Evolutionary conservation across 2,329 filamentous ascomycete genomes (phyloP), one percentile per base, ranked within the genome.

Genomic region (Botryosphaeria dothidea): DNA sequence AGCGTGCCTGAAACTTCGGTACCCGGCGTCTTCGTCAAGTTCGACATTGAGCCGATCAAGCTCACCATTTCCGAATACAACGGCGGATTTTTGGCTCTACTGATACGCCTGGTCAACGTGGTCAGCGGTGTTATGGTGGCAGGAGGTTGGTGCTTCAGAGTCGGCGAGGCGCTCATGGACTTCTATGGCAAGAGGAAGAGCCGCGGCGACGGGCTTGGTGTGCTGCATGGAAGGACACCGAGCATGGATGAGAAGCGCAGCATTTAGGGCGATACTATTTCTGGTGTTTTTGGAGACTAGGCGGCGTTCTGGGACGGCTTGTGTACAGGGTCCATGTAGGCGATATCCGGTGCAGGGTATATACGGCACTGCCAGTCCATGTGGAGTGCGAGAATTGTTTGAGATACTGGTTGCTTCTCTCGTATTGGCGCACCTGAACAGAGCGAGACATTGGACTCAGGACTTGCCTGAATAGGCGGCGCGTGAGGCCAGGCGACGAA

Each of bases 11-110:
- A 96, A 72, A 88, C 75, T 67, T 81, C 82, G 66, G 86, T 97
- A 0, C 95, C 95, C 0, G 95, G 95, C 34, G 88, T 99, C 67
- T 99, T 98, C 77, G 92, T 99, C 85, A 99, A 98, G 82, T 99
- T 96, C 80, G 94, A 98, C 76, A 97, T 99, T 71, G 95, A 99
- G 83, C 95, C 95, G 1, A 93, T 99, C 71, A 82, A 95, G 76
- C 83, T 99, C 62, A 89, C 90, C 29, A 90, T 99, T 46, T 90
- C 90, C 67, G 94, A 98, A 81, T 88, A 88, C 73, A 88, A 93
- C 73, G 89, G 90, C 65, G 85, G 91, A 48, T 82, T 97, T 66
- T 79, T 97, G 69, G 83, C 85, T 25, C 87, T 99, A 71, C 67
- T 93, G 49, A 85, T 98, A 69, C 88, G 94, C 75, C 80, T 97